Base-by-base conservation (phyloP, 192 early-diverging fungal species). In the Bifiguratus adelaidae region DNA sequence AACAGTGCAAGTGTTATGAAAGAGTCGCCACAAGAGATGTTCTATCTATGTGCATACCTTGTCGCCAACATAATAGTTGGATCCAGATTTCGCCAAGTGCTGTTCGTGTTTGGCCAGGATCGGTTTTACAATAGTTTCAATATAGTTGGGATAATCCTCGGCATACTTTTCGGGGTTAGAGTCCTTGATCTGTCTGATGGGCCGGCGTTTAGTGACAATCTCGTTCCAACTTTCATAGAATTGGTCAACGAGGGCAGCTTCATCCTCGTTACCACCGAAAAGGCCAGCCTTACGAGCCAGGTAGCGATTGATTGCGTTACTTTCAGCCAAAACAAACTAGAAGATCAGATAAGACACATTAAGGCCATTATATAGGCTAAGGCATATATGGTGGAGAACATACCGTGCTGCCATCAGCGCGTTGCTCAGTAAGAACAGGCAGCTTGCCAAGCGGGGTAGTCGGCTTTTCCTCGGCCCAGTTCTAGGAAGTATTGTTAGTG, bases 31-130 rank as follows among this genome's bases (percentile, higher is more conserved):
- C 12, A n/a, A 15, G 7, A 1, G 2, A 18, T 16, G 9, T 29
- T 30, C 5, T 16, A 19, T 27, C 15, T 3, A 21, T 2, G 4
- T 1, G 22, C 44, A 30, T 3, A 45, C 44, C 34, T 53, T 35
- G 45, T 47, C 44, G 34, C 72, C 69, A 58, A 74, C 59, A 50
- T 72, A 74, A 26, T 68, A 67, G 6, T 70, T 62, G 16, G 43
- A 71, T 20, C 73, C 73, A 33, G 74, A 74, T 23, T 70, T 63
- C 7, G 40, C 45, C 34, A 73, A 44, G 3, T 55, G 22, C 30
- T 67, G 50, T 13, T 63, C 62, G 27, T 73, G 72, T 13, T 55
- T 45, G 26, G 44, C 19, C 24, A 45, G 20, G 12, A 45, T 45
- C 4, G 44, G 44, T 9, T 30, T 8, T 20, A 45, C 15, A 9